Percentiles rank a stretch among this genome's conserved stretches.
Conservation (phyloP, 2,329 filamentous ascomycete genomes). For the Colletotrichum ledebouriae region DNA sequence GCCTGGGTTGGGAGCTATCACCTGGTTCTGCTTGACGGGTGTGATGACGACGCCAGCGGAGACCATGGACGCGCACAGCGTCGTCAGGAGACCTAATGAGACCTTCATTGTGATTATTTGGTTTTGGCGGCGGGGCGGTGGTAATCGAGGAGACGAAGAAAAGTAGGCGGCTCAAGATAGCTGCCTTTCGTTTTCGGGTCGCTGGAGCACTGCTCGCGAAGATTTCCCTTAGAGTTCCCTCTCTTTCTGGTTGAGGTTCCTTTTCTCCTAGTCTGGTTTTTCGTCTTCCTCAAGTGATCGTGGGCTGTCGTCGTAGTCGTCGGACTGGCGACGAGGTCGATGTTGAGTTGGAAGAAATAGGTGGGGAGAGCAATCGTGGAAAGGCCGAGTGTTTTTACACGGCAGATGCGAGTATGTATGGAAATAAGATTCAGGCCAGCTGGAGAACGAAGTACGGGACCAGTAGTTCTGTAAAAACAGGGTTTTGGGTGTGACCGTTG, state of each 20-base stretch:
- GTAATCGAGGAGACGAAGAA: neutral
- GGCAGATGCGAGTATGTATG: slow-evolving; percentile 19
- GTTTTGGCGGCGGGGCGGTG: neutral
- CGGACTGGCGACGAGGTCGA: slow-evolving; percentile 31
- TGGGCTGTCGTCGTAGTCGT: slow-evolving; percentile 19
- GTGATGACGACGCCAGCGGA: slow-evolving; percentile 69
- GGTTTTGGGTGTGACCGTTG: neutral
- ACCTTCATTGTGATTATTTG: slow-evolving; percentile 52
- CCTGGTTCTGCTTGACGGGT: slow-evolving; percentile 64
- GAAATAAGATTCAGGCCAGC: slow-evolving; percentile 35
- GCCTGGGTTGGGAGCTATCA: slow-evolving; percentile 57
- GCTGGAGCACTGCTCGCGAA: neutral
- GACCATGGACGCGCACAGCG: slow-evolving; percentile 60
- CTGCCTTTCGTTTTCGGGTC: slow-evolving; percentile 13
- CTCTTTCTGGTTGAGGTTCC: slow-evolving; percentile 27
- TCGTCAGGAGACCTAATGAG: slow-evolving; percentile 54
- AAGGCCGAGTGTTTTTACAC: neutral
- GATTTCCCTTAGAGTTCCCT: slow-evolving; percentile 4
- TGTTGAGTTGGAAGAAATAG: neutral
- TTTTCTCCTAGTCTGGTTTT: neutral
- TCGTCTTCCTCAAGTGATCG: slow-evolving; percentile 1
- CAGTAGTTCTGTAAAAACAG: slow-evolving; percentile 24
- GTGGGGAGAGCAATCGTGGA: neutral
- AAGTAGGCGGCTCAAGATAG: slow-evolving; percentile 27
- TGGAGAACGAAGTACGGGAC: slow-evolving; percentile 21